Conservation (phyloP, 2,329 filamentous ascomycete genomes). For the Colletotrichum caudatum region DNA sequence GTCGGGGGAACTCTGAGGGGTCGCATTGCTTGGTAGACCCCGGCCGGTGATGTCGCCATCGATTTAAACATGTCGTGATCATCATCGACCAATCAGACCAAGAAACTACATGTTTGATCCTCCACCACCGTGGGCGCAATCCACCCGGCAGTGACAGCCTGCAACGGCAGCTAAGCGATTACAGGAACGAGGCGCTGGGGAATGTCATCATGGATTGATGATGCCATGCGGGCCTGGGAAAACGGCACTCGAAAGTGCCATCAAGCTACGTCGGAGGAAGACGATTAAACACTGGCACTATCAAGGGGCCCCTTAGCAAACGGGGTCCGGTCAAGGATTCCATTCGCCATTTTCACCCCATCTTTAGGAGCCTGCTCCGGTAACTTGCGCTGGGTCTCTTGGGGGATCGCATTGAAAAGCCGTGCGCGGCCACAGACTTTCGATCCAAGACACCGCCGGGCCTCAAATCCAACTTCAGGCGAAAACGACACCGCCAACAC, state of each 20-base stretch:
- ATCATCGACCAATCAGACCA: conserved; percentile 16
- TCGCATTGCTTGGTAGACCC: background rate
- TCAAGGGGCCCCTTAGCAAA: background rate
- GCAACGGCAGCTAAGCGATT: conserved; percentile 26
- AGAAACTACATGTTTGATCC: background rate
- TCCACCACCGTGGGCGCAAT: conserved; percentile 6
- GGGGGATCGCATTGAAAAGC: conserved; percentile 33
- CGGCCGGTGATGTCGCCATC: conserved; percentile 35
- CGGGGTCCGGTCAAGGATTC: background rate
- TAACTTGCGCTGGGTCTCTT: background rate
- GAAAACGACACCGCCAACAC: background rate
- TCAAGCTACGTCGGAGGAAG: background rate
- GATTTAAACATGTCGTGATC: conserved; percentile 38
- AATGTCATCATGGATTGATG: conserved; percentile 40
- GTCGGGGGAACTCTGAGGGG: conserved; percentile 8
- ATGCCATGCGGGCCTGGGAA: conserved; percentile 32
- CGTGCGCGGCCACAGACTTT: conserved; percentile 24
- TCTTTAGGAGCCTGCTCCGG: background rate
- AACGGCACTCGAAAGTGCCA: background rate
- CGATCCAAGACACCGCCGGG: conserved; percentile 1
- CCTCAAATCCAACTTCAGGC: conserved; percentile 9
- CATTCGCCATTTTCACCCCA: conserved; percentile 7
- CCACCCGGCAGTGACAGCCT: conserved; percentile 11
- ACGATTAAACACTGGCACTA: background rate
- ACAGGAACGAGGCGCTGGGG: conserved; percentile 24